These are phyloP conservation scores for Bacidia gigantensis DNA, from an alignment of 495 filamentous ascomycete genomes.

Conservation along the genomic window DNA sequence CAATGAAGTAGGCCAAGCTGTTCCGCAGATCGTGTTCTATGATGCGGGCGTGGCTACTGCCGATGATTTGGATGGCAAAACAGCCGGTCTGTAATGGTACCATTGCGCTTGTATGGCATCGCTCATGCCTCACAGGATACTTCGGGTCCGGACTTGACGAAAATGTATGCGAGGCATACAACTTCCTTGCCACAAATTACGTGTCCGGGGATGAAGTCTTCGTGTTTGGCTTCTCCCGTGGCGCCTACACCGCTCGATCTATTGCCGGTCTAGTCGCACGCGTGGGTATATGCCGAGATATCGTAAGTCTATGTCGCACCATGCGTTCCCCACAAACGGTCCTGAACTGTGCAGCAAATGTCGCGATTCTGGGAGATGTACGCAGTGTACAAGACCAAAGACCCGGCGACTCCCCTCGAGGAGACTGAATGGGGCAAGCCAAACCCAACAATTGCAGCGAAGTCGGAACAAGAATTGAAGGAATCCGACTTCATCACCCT, in stretches of 20 bases:
- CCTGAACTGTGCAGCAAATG: conserved; percentile 15
- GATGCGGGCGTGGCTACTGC: conserved; percentile 39
- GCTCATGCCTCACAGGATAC: too few relatives aligned
- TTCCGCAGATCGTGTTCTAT: conserved; percentile 40
- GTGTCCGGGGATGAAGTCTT: conserved; percentile 39
- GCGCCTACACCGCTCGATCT: conserved; percentile 41
- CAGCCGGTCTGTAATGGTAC: conserved; percentile 5
- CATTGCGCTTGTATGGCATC: too few relatives aligned
- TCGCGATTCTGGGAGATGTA: conserved; percentile 23
- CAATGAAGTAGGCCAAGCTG: conserved; percentile 17
- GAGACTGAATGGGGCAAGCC: conserved; percentile 12
- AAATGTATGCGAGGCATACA: conserved; percentile 38
- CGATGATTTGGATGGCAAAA: not conserved
- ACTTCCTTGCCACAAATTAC: conserved; percentile 38
- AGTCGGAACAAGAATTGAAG: conserved; percentile 6
- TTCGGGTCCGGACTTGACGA: conserved; percentile 31
- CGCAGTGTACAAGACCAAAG: conserved; percentile 17
- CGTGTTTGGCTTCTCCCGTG: conserved; percentile 45
- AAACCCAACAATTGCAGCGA: conserved; percentile 5
- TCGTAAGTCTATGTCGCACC: not conserved
- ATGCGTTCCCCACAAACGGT: not conserved
- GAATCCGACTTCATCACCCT: not conserved
- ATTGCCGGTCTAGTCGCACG: conserved; percentile 38
- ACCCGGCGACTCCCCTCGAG: conserved; percentile 12
- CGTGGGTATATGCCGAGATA: conserved; percentile 26